Conservation (phyloP, 805 yeast species). For the Jamesozyma rosinii region DNA sequence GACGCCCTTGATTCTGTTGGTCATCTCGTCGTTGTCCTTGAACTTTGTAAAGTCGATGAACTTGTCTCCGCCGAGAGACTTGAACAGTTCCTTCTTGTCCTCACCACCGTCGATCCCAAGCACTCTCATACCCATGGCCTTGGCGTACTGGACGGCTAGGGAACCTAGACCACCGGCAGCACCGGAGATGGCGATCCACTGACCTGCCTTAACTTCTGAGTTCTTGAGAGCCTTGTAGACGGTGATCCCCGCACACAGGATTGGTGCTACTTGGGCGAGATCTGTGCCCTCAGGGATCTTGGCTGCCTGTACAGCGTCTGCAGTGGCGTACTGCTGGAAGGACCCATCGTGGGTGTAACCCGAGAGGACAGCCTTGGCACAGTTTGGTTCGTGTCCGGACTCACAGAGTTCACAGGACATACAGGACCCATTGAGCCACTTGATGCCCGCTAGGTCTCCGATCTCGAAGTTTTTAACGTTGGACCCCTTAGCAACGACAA, state of each 20-base stretch:
- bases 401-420: conserved; percentile 51
- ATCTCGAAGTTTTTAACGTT: conserved; percentile 46
- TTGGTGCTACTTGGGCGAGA: conserved; percentile 59
- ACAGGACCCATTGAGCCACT: conserved; percentile 59
- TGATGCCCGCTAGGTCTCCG: conserved; percentile 55
- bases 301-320: conserved; percentile 83
- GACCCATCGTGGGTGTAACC: conserved; percentile 60
- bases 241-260: conserved; percentile 55
- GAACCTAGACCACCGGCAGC: conserved; percentile 59
- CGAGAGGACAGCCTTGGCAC: conserved; percentile 41
- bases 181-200: conserved; percentile 53
- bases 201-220: conserved; percentile 41
- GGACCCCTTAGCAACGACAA: conserved; percentile 50
- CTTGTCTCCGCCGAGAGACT: conserved; percentile 44
- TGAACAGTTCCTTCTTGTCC: conserved; percentile 39
- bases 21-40: conserved; percentile 35
- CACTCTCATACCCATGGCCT: conserved; percentile 49
- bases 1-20: conserved; percentile 40
- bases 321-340: conserved; percentile 82
- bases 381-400: conserved; percentile 43
- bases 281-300: conserved; percentile 61
- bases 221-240: conserved; percentile 52
- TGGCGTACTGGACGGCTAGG: conserved; percentile 50
- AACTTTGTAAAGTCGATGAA: conserved; percentile 46
- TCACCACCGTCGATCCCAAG: conserved; percentile 50